Percentiles rank a stretch among this genome's conserved stretches.
Evolutionary conservation across 495 filamentous ascomycete species (phyloP).

Genomic region (Tuber borchii): DNA sequence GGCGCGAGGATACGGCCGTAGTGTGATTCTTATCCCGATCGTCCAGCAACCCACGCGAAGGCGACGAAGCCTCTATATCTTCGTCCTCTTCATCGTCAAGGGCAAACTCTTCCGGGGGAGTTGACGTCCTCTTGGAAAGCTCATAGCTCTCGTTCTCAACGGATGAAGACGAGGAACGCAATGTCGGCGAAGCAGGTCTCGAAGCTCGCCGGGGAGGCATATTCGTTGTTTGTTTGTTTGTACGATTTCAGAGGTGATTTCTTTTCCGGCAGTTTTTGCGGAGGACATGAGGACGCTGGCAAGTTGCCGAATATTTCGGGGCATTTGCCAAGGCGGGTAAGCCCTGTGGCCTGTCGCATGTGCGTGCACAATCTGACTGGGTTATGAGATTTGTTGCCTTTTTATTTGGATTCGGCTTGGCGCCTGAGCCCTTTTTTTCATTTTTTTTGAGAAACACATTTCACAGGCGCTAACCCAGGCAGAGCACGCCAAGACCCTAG

Average conservation of each 20-base stretch:
- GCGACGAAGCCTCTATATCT: constrained; percentile 25
- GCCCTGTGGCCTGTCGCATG: background rate
- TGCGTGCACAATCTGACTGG: background rate
- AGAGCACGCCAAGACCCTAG: background rate
- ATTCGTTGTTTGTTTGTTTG: background rate
- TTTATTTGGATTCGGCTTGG: background rate
- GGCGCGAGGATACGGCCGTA: background rate
- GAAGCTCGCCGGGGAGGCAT: background rate
- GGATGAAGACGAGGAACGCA: constrained; percentile 12
- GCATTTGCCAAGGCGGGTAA: background rate
- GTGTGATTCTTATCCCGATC: background rate
- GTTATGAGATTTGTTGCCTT: background rate
- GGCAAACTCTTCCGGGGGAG: constrained; percentile 2
- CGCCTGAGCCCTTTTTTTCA: background rate
- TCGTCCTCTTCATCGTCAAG: constrained; percentile 5
- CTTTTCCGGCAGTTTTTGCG: background rate
- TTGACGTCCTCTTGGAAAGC: constrained; percentile 11
- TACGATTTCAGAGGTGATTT: background rate
- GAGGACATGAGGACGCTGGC: background rate
- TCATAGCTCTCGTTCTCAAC: constrained; percentile 15
- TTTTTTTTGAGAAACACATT: background rate
- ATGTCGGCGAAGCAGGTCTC: background rate
- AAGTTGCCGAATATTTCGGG: background rate
- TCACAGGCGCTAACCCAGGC: background rate
- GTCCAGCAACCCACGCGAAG: constrained; percentile 16